Percentiles rank a stretch among this genome's conserved stretches.
Conservation (phyloP, 208 protist species). For the Trypanosoma mega region DNA sequence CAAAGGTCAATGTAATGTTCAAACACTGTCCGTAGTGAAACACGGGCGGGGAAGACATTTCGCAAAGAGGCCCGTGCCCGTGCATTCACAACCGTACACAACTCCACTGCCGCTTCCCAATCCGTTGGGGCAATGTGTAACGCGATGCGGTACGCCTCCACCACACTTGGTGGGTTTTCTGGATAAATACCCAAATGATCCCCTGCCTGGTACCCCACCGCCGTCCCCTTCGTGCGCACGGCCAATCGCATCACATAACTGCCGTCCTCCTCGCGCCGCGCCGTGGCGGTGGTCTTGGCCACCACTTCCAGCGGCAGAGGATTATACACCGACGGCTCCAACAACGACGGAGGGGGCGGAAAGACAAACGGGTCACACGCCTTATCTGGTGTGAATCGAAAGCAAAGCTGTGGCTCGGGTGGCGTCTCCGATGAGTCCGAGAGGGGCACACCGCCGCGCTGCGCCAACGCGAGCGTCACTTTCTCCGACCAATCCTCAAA, state of each 20-base stretch:
- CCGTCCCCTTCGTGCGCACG: slow-evolving; percentile 26
- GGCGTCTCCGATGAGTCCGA: slow-evolving; percentile 22
- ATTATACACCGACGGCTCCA: slow-evolving; percentile 54
- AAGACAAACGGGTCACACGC: slow-evolving; percentile 31
- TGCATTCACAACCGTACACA: slow-evolving; percentile 32
- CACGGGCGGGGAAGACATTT: slow-evolving; percentile 64
- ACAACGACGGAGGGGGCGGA: slow-evolving; percentile 38
- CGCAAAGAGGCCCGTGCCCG: slow-evolving; percentile 32
- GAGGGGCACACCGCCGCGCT: slow-evolving; percentile 36
- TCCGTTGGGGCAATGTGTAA: slow-evolving; percentile 50
- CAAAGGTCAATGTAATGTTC: slow-evolving; percentile 80
- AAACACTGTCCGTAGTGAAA: slow-evolving; percentile 61
- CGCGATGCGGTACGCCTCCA: slow-evolving; percentile 53
- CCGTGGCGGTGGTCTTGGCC: slow-evolving; percentile 37
- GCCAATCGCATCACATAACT: slow-evolving; percentile 76
- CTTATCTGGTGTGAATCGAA: slow-evolving; percentile 42
- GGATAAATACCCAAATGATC: slow-evolving; percentile 93
- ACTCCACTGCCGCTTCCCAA: slow-evolving; percentile 47
- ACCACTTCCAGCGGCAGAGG: slow-evolving; percentile 45
- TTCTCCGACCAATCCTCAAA: slow-evolving; percentile 77
- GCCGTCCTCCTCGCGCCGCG: slow-evolving; percentile 40
- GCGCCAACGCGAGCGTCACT: slow-evolving; percentile 39
- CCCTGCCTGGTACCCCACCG: slow-evolving; percentile 78
- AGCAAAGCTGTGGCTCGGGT: slow-evolving; percentile 44
- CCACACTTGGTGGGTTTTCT: slow-evolving; percentile 68